phyloP scores from a whole-genome alignment of 768 basidiomycete genomes.

The Tylopilus vinaceipallidus region DNA sequence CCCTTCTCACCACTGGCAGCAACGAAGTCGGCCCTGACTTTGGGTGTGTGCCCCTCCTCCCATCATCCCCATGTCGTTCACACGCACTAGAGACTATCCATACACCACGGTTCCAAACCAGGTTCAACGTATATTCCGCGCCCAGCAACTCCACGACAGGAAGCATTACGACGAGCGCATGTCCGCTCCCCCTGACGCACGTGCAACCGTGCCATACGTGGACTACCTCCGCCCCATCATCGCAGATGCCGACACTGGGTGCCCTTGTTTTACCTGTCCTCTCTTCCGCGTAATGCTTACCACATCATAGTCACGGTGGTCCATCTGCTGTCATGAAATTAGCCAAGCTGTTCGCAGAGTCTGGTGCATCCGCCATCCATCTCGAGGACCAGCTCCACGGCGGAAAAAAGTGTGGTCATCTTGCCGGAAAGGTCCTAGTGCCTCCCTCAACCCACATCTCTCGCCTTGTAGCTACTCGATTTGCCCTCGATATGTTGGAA shows the following conservation, averaged over 20 bases:
- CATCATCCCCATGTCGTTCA: background rate
- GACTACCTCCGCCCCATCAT: slow-evolving; percentile 93
- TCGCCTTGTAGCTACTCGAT: slow-evolving; percentile 79
- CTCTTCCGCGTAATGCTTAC: slow-evolving; percentile 4
- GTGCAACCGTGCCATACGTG: slow-evolving; percentile 70
- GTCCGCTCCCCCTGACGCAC: slow-evolving; percentile 56
- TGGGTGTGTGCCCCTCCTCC: slow-evolving; percentile 44
- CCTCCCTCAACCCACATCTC: slow-evolving; percentile 86
- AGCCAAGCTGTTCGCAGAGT: slow-evolving; percentile 92
- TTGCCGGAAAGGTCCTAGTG: slow-evolving; percentile 90
- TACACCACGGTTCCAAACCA: slow-evolving; percentile 97
- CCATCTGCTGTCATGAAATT: slow-evolving; percentile 95
- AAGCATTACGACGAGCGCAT: slow-evolving; percentile 90
- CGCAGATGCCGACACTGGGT: slow-evolving; percentile 95
- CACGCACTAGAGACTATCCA: slow-evolving; percentile 72
- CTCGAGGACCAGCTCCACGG: slow-evolving; percentile 94
- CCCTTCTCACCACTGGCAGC: slow-evolving; percentile 82
- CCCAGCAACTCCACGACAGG: slow-evolving; percentile 89
- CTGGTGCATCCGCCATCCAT: slow-evolving; percentile 88
- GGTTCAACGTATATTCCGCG: slow-evolving; percentile 87
- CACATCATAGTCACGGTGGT: slow-evolving; percentile 72
- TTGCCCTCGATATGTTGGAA: slow-evolving; percentile 89
- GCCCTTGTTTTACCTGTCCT: slow-evolving; percentile 19
- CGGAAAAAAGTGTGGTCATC: slow-evolving; percentile 93
- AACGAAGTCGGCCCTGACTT: slow-evolving; percentile 93